These are phyloP conservation scores for Novakomyces olei DNA, from an alignment of 805 yeast genomes.

Conservation along the genomic window DNA sequence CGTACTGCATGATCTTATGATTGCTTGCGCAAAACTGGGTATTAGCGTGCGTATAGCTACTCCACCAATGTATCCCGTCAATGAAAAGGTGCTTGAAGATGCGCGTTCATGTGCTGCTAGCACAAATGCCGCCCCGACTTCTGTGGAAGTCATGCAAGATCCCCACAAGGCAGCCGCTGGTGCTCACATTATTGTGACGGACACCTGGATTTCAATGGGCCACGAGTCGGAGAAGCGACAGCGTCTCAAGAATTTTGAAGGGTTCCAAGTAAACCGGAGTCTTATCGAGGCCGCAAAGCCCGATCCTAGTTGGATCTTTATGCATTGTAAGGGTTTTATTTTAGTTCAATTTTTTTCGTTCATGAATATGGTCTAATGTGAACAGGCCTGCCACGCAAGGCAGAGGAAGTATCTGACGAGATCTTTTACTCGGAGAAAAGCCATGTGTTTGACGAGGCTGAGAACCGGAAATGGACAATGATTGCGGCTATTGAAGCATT, in stretches of 20 bases:
- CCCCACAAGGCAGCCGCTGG: slow-evolving; percentile 50
- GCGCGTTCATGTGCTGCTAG: slow-evolving; percentile 31
- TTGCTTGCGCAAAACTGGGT: slow-evolving; percentile 69
- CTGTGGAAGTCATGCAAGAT: slow-evolving; percentile 40
- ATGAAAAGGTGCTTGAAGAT: slow-evolving; percentile 26
- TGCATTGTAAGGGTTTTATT: too few relatives aligned
- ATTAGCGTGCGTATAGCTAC: slow-evolving; percentile 68
- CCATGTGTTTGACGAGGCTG: slow-evolving; percentile 85
- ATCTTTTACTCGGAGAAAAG: slow-evolving; percentile 71
- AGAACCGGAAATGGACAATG: slow-evolving; percentile 88
- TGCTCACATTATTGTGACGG: slow-evolving; percentile 77
- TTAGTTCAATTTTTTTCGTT: too few relatives aligned
- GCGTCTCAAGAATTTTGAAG: slow-evolving; percentile 60
- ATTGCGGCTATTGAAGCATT: slow-evolving; percentile 83
- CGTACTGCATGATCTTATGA: slow-evolving; percentile 78
- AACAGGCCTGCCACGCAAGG: slow-evolving; percentile 88
- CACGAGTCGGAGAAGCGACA: slow-evolving; percentile 58
- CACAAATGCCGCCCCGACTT: slow-evolving; percentile 26
- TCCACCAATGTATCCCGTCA: slow-evolving; percentile 52
- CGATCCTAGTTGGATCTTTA: slow-evolving; percentile 54
- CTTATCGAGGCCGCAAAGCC: slow-evolving; percentile 40
- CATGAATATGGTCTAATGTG: too few relatives aligned
- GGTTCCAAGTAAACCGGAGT: slow-evolving; percentile 60
- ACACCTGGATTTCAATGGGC: slow-evolving; percentile 96
- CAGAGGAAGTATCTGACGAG: slow-evolving; percentile 83